Evolutionary conservation across 2,329 filamentous ascomycete species (phyloP).

Genomic region (Penicillium sp.): DNA sequence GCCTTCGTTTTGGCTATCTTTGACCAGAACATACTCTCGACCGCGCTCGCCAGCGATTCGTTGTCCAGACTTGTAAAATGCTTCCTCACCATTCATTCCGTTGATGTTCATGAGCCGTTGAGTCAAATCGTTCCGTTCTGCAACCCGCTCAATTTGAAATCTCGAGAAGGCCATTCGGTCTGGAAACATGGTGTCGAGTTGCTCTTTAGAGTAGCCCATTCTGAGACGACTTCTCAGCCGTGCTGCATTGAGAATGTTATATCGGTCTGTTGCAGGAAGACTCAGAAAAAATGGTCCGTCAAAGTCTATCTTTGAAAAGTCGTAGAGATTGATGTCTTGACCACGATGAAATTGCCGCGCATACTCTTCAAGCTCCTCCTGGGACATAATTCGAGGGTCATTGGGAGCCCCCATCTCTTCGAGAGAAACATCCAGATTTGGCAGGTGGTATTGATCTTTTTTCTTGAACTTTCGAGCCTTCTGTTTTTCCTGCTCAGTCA

Average conservation of each 20-base stretch:
- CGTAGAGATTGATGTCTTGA: conserved; percentile 82
- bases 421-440: conserved; percentile 71
- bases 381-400: conserved; percentile 92
- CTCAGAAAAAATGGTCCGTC: conserved; percentile 93
- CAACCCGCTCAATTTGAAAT: conserved; percentile 93
- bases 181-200: conserved; percentile 93
- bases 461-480: conserved; percentile 75
- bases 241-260: conserved; percentile 96
- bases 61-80: conserved; percentile 57
- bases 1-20: conserved; percentile 89
- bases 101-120: conserved; percentile 92
- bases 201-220: conserved; percentile 95
- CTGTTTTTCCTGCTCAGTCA: conserved; percentile 69
- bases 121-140: conserved; percentile 87
- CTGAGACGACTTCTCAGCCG: conserved; percentile 78
- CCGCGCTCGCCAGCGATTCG: conserved; percentile 66
- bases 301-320: conserved; percentile 98
- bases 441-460: conserved; percentile 91
- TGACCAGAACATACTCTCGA: conserved; percentile 91
- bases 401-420: conserved; percentile 82
- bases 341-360: conserved; percentile 86
- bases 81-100: conserved; percentile 74
- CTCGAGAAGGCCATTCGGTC: conserved; percentile 94
- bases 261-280: conserved; percentile 80
- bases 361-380: conserved; percentile 90